Evolutionary conservation across 306 rosid genomes (phyloP), one percentile per base, ranked within the genome.

Genomic region (Arachis stenosperma): DNA sequence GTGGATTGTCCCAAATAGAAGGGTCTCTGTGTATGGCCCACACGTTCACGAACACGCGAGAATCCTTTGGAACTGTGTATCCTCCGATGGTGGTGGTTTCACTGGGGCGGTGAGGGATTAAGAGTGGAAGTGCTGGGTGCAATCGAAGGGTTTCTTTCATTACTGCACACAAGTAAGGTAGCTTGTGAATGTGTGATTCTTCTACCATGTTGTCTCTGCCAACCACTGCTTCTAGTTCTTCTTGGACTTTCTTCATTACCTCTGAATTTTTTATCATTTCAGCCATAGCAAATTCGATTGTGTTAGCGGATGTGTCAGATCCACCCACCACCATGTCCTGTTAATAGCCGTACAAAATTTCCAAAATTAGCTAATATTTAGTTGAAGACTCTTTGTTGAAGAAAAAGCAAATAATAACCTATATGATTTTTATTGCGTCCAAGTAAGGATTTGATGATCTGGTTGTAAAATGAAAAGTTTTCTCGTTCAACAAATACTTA

Each of bases 11-110:
- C 97, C 97, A 91, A 27, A 77, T 6, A 2, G 86, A 75, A 72
- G 88, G 87, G 69, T 91, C 92, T 68, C 97, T 88, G 1, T 90
- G 98, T 22, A 87, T 87, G 3, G 96, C 96, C 96, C 98, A 93
- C 0, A 85, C 89, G 0, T 90, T 93, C 10, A 93, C 12, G 7
- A 90, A 80, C 10, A 93, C 79, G 2, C 85, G 54, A 39, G 87
- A 71, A 0, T 93, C 92, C 69, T 84, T 65, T 2, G 96, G 97
- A 15, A 93, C 69, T 0, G 85, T 75, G 85, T 84, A 87, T 48
- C 92, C 92, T 71, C 86, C 96, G 0, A 86, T 74, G 3, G 8
- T 75, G 69, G 88, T 77, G 5, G 81, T 79, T 71, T 84, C 74
- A 56, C 83, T 87, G 0, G 97, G 95, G 47, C 88, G 79, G 22